phyloP scores from a whole-genome alignment of 2,329 filamentous ascomycete species.

The Penicillium crustosum region DNA sequence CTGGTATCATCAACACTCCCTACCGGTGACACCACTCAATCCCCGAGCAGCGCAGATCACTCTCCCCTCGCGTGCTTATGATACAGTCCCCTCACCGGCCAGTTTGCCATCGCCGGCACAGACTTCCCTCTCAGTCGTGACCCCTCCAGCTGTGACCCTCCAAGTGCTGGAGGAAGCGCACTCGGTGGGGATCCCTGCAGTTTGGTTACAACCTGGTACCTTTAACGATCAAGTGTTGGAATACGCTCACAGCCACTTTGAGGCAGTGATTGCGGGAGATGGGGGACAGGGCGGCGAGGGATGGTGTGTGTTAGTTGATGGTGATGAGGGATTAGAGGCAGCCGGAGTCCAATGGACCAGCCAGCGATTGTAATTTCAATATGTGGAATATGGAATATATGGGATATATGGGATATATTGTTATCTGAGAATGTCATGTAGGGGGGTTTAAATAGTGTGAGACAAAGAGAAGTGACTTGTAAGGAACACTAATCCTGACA shows the following conservation, averaged over 20 bases:
- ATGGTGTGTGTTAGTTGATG: constrained; percentile 87
- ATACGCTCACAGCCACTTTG: constrained; percentile 68
- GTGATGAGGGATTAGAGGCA: constrained; percentile 59
- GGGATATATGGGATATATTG: not conserved
- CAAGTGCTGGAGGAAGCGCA: constrained; percentile 75
- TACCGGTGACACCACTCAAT: constrained; percentile 82
- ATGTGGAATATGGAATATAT: too few species aligned
- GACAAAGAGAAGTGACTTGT: not conserved
- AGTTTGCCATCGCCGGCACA: constrained; percentile 65
- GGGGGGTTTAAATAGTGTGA: constrained; percentile 4
- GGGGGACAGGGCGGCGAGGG: constrained; percentile 68
- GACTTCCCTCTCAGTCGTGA: constrained; percentile 82
- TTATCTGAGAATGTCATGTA: constrained; percentile 1
- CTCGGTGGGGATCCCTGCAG: constrained; percentile 66
- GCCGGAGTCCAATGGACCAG: constrained; percentile 56
- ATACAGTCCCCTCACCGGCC: constrained; percentile 65
- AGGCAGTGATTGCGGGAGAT: constrained; percentile 65
- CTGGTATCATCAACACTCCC: constrained; percentile 78
- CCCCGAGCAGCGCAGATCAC: constrained; percentile 65
- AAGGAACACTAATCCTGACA: not conserved
- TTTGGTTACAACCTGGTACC: constrained; percentile 90
- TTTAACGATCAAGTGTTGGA: constrained; percentile 74
- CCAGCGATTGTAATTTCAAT: constrained; percentile 38
- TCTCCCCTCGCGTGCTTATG: constrained; percentile 59
- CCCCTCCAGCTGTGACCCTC: constrained; percentile 75